These are phyloP conservation scores for Ilyonectria destructans DNA, from an alignment of 2,329 filamentous ascomycete genomes.

Conservation along the genomic window DNA sequence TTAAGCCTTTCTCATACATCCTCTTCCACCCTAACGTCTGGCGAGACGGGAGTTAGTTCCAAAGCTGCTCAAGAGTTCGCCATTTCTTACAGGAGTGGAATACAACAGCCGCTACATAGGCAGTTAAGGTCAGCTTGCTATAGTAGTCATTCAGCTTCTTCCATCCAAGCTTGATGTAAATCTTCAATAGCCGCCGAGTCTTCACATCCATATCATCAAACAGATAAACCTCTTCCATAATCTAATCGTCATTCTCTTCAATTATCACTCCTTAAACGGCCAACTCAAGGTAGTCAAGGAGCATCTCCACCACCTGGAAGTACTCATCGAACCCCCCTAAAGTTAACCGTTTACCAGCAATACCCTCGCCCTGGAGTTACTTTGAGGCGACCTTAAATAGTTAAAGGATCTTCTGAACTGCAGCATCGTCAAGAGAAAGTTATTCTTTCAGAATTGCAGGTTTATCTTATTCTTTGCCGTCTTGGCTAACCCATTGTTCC, in stretches of 20 bases:
- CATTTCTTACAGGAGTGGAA: too few relatives aligned
- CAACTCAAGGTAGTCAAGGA: background rate
- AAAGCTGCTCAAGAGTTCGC: too few relatives aligned
- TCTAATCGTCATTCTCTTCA: slow-evolving; percentile 3
- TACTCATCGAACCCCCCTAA: slow-evolving; percentile 1
- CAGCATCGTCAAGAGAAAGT: too few relatives aligned
- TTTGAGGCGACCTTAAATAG: too few relatives aligned
- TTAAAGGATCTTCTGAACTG: too few relatives aligned
- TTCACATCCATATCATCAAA: slow-evolving; percentile 1
- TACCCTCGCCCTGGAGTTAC: background rate
- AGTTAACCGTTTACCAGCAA: slow-evolving; percentile 6
- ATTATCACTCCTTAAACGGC: slow-evolving; percentile 6
- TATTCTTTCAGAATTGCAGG: too few relatives aligned
- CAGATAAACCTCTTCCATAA: background rate
- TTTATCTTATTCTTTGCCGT: too few relatives aligned
- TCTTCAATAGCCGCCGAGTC: background rate
- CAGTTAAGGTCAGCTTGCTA: too few relatives aligned
- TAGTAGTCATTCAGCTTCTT: too few relatives aligned
- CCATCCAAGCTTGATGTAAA: background rate
- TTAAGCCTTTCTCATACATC: slow-evolving; percentile 1
- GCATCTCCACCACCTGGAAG: slow-evolving; percentile 5
- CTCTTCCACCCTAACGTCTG: background rate
- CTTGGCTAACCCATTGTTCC: too few relatives aligned
- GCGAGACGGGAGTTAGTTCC: too few relatives aligned
- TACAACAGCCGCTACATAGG: too few relatives aligned